These are phyloP conservation scores for Talinum fruticosum DNA, from an alignment of 148 eudicot species.

Conservation along the genomic window DNA sequence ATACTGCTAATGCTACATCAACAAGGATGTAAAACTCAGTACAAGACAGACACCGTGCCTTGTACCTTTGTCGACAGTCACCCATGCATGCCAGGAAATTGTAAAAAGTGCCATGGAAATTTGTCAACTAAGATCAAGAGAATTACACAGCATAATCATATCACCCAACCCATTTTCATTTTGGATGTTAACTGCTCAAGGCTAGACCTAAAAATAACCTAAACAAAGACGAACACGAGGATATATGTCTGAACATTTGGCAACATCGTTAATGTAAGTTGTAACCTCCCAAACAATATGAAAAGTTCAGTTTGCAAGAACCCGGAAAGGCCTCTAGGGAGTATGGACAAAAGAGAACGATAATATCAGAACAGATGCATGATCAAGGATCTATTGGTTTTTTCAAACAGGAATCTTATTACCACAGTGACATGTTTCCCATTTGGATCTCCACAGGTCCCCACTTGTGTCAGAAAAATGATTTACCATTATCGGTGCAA, in stretches of 20 bases:
- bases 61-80: too few relatives aligned
- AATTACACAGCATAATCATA: not conserved
- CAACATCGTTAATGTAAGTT: not conserved
- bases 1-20: too few relatives aligned
- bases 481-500: slow-evolving; percentile 91
- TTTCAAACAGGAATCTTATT: not conserved
- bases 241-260: not conserved
- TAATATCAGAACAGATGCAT: not conserved
- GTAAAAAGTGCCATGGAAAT: not conserved
- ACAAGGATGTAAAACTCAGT: not conserved
- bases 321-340: not conserved
- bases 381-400: not conserved
- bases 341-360: not conserved
- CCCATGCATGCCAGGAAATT: not conserved
- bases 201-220: not conserved
- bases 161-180: not conserved
- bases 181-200: not conserved
- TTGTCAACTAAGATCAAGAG: not conserved
- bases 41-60: not conserved
- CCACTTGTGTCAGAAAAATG: not conserved
- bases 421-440: not conserved
- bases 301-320: not conserved
- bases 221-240: not conserved
- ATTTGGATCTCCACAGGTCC: not conserved
- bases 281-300: not conserved